These are phyloP conservation scores for Blastobotrys aristatus DNA, from an alignment of 1,139 yeast genomes.

Conservation along the genomic window DNA sequence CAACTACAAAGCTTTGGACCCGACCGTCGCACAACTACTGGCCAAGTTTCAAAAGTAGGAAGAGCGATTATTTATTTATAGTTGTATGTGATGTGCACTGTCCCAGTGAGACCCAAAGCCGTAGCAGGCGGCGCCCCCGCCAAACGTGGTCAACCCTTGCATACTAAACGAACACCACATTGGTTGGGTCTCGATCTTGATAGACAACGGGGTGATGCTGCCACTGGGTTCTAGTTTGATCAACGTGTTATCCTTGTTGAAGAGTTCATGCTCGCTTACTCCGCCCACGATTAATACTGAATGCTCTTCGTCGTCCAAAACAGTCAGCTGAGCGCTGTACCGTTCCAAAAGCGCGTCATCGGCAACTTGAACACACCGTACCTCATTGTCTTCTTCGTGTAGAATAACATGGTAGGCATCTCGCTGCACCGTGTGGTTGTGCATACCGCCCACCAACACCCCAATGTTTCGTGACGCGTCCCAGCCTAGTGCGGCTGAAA, in stretches of 20 bases:
- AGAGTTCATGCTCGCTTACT: constrained; percentile 42
- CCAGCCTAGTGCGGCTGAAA: constrained; percentile 35
- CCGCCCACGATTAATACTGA: constrained; percentile 56
- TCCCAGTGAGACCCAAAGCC: constrained; percentile 76
- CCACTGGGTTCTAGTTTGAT: constrained; percentile 35
- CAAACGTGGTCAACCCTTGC: constrained; percentile 38
- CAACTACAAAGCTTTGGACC: constrained; percentile 30
- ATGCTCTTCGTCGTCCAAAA: constrained; percentile 16
- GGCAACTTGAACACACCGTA: constrained; percentile 2
- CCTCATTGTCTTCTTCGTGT: constrained; percentile 8
- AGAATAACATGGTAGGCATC: constrained; percentile 36
- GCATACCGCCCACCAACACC: constrained; percentile 52
- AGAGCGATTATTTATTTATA: not conserved
- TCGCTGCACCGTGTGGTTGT: constrained; percentile 35
- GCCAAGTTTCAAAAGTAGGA: not conserved
- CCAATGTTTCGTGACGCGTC: constrained; percentile 34
- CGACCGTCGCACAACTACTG: constrained; percentile 30
- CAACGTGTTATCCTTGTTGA: constrained; percentile 39
- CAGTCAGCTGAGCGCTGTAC: constrained; percentile 43
- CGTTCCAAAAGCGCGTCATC: constrained; percentile 37
- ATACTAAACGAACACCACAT: constrained; percentile 58
- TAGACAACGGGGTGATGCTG: constrained; percentile 17
- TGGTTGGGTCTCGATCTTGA: constrained; percentile 37
- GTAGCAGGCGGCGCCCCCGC: constrained; percentile 83
- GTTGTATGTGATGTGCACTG: constrained; percentile 17